These are phyloP conservation scores for Ustilaginoidea virens DNA, from an alignment of 2,329 filamentous ascomycete species.

Conservation along the genomic window DNA sequence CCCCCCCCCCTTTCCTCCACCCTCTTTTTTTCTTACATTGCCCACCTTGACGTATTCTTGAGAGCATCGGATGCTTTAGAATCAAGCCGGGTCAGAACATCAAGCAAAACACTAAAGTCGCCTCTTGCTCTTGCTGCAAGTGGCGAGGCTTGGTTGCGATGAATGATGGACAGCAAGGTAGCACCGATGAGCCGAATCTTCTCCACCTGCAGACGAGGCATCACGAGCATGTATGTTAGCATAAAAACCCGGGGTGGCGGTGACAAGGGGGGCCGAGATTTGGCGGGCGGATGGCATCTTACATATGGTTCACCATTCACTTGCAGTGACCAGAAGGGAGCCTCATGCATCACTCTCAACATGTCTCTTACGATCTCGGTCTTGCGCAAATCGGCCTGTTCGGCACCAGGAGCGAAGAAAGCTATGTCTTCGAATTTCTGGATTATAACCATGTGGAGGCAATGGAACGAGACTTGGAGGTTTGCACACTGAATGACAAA, in stretches of 20 bases:
- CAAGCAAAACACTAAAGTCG: conserved; percentile 23
- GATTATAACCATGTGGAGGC: conserved; percentile 24
- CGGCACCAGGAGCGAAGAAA: conserved; percentile 14
- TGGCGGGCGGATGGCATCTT: conserved; percentile 6
- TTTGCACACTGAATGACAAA: conserved; percentile 25
- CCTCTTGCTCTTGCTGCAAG: conserved; percentile 20
- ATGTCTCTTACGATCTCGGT: conserved; percentile 28
- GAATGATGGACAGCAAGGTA: conserved; percentile 21
- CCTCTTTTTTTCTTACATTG: conserved; percentile 4
- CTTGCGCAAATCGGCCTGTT: conserved; percentile 19
- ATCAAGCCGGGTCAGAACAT: conserved; percentile 24
- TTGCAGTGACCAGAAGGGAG: conserved; percentile 25
- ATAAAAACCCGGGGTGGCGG: no score
- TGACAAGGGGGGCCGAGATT: no score
- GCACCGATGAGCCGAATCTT: conserved; percentile 24
- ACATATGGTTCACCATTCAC: conserved; percentile 25
- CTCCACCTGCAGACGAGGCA: conserved; percentile 15
- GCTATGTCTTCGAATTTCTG: conserved; percentile 19
- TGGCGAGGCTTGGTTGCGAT: conserved; percentile 20
- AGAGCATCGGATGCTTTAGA: conserved; percentile 27
- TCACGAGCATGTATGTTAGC: no score
- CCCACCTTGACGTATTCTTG: conserved; percentile 12
- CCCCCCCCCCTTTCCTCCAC: no score
- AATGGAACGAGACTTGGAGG: conserved; percentile 23
- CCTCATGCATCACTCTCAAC: conserved; percentile 22